Conservation (phyloP, 768 basidiomycete species). For the Strobilomyces echinocephalus region DNA sequence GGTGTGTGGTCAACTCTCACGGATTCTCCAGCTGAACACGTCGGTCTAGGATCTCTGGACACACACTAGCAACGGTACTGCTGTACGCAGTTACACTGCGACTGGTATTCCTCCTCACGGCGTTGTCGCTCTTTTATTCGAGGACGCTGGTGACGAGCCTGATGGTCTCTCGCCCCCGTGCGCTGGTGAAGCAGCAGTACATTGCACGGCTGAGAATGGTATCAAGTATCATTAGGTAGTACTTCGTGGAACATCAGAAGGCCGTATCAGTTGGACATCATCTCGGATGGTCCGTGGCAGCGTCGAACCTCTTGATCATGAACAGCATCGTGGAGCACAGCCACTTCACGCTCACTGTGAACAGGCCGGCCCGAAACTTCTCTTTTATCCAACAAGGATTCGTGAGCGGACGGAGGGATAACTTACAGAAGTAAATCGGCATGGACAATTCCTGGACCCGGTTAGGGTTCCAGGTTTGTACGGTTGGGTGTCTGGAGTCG, state of each 20-base stretch:
- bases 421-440: too few species aligned
- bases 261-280: neutral
- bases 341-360: too few species aligned
- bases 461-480: too few species aligned
- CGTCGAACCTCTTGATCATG: conserved; percentile 25
- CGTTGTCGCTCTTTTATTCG: conserved; percentile 58
- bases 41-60: conserved; percentile 59
- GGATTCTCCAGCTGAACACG: neutral
- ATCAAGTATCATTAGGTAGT: too few species aligned
- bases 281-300: conserved; percentile 31
- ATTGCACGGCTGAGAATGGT: conserved; percentile 60
- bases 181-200: conserved; percentile 37
- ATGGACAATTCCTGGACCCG: too few species aligned
- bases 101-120: conserved; percentile 55
- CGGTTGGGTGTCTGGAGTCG: too few species aligned
- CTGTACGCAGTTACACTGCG: conserved; percentile 49
- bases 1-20: conserved; percentile 32
- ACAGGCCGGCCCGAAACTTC: too few species aligned
- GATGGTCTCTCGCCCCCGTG: conserved; percentile 51
- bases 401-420: too few species aligned
- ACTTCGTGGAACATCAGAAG: neutral
- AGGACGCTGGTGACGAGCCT: conserved; percentile 68
- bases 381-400: too few species aligned
- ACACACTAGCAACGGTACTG: conserved; percentile 65
- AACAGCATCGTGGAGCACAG: conserved; percentile 27